Evolutionary conservation across 2,329 filamentous ascomycete species (phyloP).

Genomic region (Pseudogymnoascus sp.): DNA sequence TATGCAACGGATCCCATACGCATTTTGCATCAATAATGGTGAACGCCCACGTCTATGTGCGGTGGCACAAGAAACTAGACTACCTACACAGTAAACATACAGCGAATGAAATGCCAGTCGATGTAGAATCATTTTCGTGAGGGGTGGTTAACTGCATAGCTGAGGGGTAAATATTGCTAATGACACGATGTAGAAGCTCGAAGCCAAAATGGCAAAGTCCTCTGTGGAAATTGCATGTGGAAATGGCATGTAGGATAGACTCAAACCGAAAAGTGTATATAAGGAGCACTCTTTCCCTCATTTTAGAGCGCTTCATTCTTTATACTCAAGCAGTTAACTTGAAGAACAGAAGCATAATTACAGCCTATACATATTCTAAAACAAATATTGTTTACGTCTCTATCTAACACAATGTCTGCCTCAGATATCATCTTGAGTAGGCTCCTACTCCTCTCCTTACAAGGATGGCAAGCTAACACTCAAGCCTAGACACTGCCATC

Average conservation of each 20-base stretch:
- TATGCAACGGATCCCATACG: neutral
- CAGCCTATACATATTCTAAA: neutral
- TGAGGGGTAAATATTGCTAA: neutral
- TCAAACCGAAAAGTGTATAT: no score
- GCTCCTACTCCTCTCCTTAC: neutral
- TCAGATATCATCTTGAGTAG: neutral
- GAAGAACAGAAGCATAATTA: neutral
- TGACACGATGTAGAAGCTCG: neutral
- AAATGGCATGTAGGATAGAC: neutral
- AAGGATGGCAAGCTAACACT: neutral
- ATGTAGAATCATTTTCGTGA: neutral
- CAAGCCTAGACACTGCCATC: conserved; percentile 4
- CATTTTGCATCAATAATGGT: neutral
- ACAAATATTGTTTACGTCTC: neutral
- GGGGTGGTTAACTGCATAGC: neutral
- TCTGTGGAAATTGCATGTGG: neutral
- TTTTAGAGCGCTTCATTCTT: neutral
- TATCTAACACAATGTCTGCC: neutral
- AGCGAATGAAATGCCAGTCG: neutral
- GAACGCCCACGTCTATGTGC: neutral
- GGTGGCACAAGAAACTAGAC: neutral
- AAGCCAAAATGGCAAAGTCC: neutral
- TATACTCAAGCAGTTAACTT: neutral
- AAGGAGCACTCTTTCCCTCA: neutral
- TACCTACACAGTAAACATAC: neutral